Evolutionary conservation across 2,329 filamentous ascomycete genomes (phyloP).

Genomic region (Colletotrichum godetiae): DNA sequence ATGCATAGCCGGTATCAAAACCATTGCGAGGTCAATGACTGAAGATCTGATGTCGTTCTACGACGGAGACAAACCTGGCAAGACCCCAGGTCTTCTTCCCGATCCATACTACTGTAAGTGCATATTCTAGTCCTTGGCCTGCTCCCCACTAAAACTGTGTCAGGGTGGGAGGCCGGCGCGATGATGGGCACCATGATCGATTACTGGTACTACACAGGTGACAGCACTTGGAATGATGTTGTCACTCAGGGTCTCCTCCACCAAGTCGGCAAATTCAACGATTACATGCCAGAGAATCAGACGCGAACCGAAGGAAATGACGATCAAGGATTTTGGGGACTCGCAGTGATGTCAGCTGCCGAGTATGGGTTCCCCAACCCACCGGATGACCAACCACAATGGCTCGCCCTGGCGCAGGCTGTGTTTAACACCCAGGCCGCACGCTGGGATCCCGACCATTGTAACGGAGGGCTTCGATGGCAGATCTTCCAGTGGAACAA

Average conservation of each 20-base stretch:
- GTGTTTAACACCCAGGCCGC: conserved; percentile 83
- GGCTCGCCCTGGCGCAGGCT: conserved; percentile 79
- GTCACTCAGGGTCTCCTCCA: conserved; percentile 76
- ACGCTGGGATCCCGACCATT: conserved; percentile 77
- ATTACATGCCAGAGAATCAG: conserved; percentile 84
- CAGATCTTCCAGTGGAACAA: conserved; percentile 87
- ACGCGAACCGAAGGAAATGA: conserved; percentile 78
- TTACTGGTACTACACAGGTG: conserved; percentile 87
- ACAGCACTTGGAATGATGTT: conserved; percentile 76
- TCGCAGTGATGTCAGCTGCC: conserved; percentile 77
- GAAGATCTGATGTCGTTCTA: conserved; percentile 54
- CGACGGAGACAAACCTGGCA: conserved; percentile 60
- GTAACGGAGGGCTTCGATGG: conserved; percentile 83
- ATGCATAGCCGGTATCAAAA: conserved; percentile 59
- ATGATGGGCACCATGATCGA: conserved; percentile 79
- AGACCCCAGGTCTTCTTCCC: conserved; percentile 63
- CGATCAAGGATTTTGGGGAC: conserved; percentile 80
- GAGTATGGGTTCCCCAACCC: conserved; percentile 76
- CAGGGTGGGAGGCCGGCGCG: conserved; percentile 80
- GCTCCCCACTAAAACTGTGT: not conserved
- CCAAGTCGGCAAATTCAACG: conserved; percentile 77
- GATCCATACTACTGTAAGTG: conserved; percentile 65
- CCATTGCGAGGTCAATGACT: conserved; percentile 61
- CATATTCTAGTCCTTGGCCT: not conserved
- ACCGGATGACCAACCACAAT: conserved; percentile 66